Evolutionary conservation across 805 yeast species (phyloP).

Genomic region (Pichia gijzeniarum): DNA sequence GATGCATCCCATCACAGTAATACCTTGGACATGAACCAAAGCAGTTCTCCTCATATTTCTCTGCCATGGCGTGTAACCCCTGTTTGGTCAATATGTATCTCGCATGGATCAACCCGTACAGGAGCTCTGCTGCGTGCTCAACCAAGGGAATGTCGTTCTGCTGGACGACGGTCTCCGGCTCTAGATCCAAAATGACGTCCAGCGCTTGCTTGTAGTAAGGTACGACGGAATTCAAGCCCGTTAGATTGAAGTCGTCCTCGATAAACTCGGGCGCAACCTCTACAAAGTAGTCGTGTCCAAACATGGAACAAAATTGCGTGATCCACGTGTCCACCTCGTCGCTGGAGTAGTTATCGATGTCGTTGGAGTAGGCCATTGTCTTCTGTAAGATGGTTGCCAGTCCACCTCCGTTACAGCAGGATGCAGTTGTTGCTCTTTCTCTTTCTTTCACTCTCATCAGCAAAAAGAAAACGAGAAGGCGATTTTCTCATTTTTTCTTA

Average conservation of each 20-base stretch:
- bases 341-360: conserved; percentile 26
- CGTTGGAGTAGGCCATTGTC: conserved; percentile 15
- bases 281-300: conserved; percentile 86
- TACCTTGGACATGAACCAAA: conserved; percentile 92
- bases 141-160: conserved; percentile 67
- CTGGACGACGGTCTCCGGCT: conserved; percentile 50
- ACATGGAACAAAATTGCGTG: conserved; percentile 66
- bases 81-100: conserved; percentile 82
- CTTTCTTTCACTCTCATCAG: too few relatives aligned
- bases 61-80: conserved; percentile 89
- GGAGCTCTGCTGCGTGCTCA: conserved; percentile 84
- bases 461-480: too few relatives aligned
- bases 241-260: conserved; percentile 93
- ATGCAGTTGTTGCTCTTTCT: too few relatives aligned
- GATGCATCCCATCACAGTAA: conserved; percentile 81
- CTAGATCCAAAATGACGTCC: conserved; percentile 85
- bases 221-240: conserved; percentile 79
- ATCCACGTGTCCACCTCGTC: conserved; percentile 76
- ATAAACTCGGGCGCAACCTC: conserved; percentile 89
- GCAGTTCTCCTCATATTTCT: conserved; percentile 79
- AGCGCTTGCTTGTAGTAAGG: conserved; percentile 90
- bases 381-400: background rate
- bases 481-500: too few relatives aligned
- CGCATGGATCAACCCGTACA: conserved; percentile 93
- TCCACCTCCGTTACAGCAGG: too few relatives aligned